Evolutionary conservation across 768 basidiomycete genomes (phyloP).

Genomic region (Artomyces pyxidatus): DNA sequence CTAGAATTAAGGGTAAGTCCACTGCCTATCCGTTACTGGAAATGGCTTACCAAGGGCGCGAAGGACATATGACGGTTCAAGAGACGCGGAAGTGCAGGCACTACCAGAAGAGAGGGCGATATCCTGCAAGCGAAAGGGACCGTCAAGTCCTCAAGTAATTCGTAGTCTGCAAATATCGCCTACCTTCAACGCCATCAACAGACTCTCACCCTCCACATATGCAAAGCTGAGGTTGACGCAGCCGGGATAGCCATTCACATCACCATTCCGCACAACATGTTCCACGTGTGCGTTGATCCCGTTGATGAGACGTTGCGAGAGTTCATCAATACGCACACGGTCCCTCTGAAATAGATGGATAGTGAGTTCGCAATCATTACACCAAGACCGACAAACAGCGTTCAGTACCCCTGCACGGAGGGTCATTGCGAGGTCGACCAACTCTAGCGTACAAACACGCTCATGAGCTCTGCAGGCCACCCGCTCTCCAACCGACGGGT

Average conservation of each 20-base stretch:
- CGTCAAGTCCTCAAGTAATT: not conserved
- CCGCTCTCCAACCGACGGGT: slow-evolving; percentile 19
- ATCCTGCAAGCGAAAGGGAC: slow-evolving; percentile 44
- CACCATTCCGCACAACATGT: slow-evolving; percentile 91
- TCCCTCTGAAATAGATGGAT: slow-evolving; percentile 50
- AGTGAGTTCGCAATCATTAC: slow-evolving; percentile 23
- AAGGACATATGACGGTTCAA: slow-evolving; percentile 97
- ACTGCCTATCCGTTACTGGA: not conserved
- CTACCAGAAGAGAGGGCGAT: slow-evolving; percentile 97
- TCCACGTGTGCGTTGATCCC: slow-evolving; percentile 81
- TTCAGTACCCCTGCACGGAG: slow-evolving; percentile 94
- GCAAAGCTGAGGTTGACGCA: slow-evolving; percentile 95
- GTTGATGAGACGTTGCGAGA: slow-evolving; percentile 75
- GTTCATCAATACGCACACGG: slow-evolving; percentile 57
- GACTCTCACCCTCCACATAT: slow-evolving; percentile 95
- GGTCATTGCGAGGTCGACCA: slow-evolving; percentile 55
- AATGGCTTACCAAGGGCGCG: slow-evolving; percentile 70
- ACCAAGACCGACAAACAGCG: slow-evolving; percentile 3
- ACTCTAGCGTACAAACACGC: slow-evolving; percentile 35
- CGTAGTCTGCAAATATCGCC: slow-evolving; percentile 10
- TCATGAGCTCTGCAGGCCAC: slow-evolving; percentile 27
- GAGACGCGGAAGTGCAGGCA: slow-evolving; percentile 95
- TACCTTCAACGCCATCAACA: slow-evolving; percentile 96
- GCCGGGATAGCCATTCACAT: slow-evolving; percentile 85
- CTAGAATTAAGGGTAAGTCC: slow-evolving; percentile 26